Base-by-base conservation (phyloP, 148 eudicot species). In the Suaeda aralocaspica region DNA sequence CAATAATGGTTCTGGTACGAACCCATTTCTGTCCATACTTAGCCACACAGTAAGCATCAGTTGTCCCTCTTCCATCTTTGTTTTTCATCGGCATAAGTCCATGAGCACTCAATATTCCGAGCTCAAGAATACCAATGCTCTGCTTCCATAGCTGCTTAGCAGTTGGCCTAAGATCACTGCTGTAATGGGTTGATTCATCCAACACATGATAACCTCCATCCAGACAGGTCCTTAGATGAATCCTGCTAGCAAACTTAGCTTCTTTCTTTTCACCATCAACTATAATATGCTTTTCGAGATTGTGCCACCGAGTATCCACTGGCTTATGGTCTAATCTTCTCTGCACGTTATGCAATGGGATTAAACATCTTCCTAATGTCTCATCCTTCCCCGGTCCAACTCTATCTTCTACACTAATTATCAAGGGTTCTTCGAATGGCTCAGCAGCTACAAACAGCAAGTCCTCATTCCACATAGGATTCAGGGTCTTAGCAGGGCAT, bases 141-240 rank as follows among this genome's bases (percentile, higher is more conserved):
- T 88, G 81, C 71, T 84, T 90, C 90, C 89, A 86, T 15, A 90
- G 13, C 33, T 79, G 89, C 67, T 81, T 90, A 4, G 92, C 73
- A 24, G 86, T 86, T 15, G 96, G 90, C 74, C 83, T 78, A 2
- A 84, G 76, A 76, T 88, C 90, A 11, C 96, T 90, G 60, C 87
- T 86, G 33, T 84, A 80, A 41, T 90, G 89, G 9, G 96, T 81
- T 2, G 87, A 82, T 74, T 90, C 96, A 64, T 90, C 92, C 77
- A 90, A 66, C 0, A 90, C 92, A 64, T 90, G 96, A 62, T 87
- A 90, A 24, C 96, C 96, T 1, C 92, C 96, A 73, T 90, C 96
- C 74, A 90, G 72, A 70, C 87, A 79, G 63, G 86, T 68, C 77
- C 96, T 77, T 0, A 87, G 44, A 57, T 86, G 90, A 68, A 87